Evolutionary conservation across 495 filamentous ascomycete species (phyloP).

Genomic region (Lasiosphaeria hispida): DNA sequence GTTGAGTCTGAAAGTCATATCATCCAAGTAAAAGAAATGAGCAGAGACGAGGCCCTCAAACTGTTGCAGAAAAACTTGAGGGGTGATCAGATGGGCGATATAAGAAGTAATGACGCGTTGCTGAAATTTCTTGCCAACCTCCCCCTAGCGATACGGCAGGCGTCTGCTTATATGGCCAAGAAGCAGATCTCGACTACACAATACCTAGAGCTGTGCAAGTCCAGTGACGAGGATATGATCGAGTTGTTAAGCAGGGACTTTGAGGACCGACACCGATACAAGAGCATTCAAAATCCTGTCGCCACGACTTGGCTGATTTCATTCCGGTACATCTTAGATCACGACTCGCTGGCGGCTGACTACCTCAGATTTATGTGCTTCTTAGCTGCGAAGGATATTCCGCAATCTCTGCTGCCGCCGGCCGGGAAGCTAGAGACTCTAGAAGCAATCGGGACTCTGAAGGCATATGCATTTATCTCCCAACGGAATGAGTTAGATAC

Average conservation of each 20-base stretch:
- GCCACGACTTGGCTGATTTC: constrained; percentile 38
- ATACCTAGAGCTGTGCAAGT: constrained; percentile 31
- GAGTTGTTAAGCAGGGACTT: constrained; percentile 24
- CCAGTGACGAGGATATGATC: constrained; percentile 20
- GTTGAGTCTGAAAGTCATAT: constrained; percentile 15
- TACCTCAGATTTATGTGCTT: constrained; percentile 42
- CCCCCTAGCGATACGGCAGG: constrained; percentile 49
- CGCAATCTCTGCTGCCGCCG: constrained; percentile 28
- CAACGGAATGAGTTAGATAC: constrained; percentile 19
- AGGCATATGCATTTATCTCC: constrained; percentile 43
- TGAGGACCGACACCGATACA: constrained; percentile 25
- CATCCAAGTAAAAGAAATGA: constrained; percentile 33
- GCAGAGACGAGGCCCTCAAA: constrained; percentile 20
- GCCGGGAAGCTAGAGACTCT: constrained; percentile 17
- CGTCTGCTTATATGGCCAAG: constrained; percentile 44
- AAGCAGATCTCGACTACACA: constrained; percentile 25
- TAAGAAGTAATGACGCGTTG: constrained; percentile 20
- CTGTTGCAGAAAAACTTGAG: constrained; percentile 17
- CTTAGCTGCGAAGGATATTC: constrained; percentile 41
- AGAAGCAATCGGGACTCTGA: constrained; percentile 37
- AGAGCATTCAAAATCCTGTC: constrained; percentile 29
- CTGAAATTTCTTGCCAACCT: constrained; percentile 38
- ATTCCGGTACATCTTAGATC: constrained; percentile 36
- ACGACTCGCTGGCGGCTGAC: constrained; percentile 35
- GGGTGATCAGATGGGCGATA: constrained; percentile 15